These are phyloP conservation scores for Cladosporium sp. DNA, from an alignment of 2,329 filamentous ascomycete genomes.

Conservation along the genomic window DNA sequence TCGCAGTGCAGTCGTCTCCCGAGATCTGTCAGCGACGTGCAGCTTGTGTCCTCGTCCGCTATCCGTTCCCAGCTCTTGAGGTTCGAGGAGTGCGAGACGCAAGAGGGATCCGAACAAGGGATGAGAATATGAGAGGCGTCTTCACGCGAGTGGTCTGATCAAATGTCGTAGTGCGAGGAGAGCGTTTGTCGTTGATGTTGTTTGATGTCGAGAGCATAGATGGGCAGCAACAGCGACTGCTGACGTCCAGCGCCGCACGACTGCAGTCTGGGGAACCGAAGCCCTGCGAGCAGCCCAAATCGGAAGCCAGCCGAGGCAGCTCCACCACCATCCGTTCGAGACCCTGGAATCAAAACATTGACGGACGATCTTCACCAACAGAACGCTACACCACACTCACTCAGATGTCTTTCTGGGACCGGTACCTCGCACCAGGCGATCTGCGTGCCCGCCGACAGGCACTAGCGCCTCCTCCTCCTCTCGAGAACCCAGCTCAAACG, in stretches of 20 bases:
- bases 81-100: no score
- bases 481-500: neutral
- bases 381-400: neutral
- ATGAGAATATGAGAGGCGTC: no score
- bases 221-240: neutral
- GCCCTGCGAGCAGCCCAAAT: neutral
- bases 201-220: neutral
- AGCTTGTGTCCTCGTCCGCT: neutral
- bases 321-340: neutral
- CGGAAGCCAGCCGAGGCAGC: neutral
- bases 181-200: neutral
- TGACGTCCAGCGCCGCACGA: neutral
- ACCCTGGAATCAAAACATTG: neutral
- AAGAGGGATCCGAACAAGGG: no score
- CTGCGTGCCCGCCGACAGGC: slow-evolving; percentile 17
- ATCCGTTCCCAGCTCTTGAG: slow-evolving; percentile 2
- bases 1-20: neutral
- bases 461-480: slow-evolving; percentile 3
- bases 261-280: neutral
- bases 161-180: no score
- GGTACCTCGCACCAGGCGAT: slow-evolving; percentile 29
- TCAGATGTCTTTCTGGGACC: slow-evolving; percentile 29
- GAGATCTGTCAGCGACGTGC: neutral
- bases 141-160: no score
- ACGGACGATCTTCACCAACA: neutral